Evolutionary conservation across 2,329 filamentous ascomycete species (phyloP).

Genomic region (Clarireedia homoeocarpa): DNA sequence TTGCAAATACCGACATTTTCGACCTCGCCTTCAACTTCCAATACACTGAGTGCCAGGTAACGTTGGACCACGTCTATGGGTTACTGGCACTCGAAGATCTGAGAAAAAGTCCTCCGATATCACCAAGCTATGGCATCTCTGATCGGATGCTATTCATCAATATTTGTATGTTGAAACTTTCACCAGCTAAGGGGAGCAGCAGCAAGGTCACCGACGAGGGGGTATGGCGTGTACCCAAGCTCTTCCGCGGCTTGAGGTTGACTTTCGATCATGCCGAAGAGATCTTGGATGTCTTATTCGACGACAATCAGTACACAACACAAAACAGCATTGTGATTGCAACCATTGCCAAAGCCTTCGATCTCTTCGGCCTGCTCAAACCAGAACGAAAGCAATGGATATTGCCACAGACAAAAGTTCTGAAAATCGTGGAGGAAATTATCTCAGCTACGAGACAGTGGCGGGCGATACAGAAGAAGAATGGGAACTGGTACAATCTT

Average conservation of each 20-base stretch:
- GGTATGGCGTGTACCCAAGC: background rate
- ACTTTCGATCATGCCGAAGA: slow-evolving; percentile 1
- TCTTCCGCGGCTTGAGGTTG: slow-evolving; percentile 4
- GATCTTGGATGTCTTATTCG: slow-evolving; percentile 1
- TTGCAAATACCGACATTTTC: background rate
- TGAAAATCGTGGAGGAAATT: background rate
- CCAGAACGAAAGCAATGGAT: slow-evolving; percentile 4
- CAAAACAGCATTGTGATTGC: slow-evolving; percentile 1
- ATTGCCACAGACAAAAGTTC: background rate
- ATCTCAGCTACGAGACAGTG: background rate
- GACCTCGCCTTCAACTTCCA: slow-evolving; percentile 3
- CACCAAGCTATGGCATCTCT: background rate
- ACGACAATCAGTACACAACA: background rate
- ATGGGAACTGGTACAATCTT: background rate
- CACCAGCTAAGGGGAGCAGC: background rate
- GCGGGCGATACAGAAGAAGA: background rate
- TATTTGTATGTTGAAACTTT: slow-evolving; percentile 6
- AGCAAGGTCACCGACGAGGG: background rate
- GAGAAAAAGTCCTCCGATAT: slow-evolving; percentile 1
- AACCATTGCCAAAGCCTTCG: slow-evolving; percentile 1
- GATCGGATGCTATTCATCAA: background rate
- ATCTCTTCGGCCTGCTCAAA: slow-evolving; percentile 1
- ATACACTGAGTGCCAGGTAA: slow-evolving; percentile 1
- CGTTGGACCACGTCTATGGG: slow-evolving; percentile 1
- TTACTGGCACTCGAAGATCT: slow-evolving; percentile 1